Evolutionary conservation across 2,329 filamentous ascomycete genomes (phyloP).

Genomic region (Ilyonectria robusta): DNA sequence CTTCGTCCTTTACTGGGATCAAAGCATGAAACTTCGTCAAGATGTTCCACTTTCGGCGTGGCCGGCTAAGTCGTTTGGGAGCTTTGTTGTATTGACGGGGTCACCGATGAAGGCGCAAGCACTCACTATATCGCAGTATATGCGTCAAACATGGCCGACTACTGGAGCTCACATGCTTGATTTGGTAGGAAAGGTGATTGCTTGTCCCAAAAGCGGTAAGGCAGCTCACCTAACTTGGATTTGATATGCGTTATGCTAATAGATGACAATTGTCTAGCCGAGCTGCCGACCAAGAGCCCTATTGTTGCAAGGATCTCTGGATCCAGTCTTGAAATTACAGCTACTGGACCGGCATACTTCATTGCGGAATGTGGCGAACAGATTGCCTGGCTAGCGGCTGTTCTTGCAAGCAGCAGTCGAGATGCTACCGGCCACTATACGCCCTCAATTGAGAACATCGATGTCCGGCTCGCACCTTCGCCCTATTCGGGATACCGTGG

Average conservation of each 20-base stretch:
- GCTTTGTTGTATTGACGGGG: neutral
- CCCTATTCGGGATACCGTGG: neutral
- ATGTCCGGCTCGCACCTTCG: neutral
- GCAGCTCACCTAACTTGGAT: too few relatives aligned
- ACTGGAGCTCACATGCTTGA: neutral
- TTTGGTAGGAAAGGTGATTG: neutral
- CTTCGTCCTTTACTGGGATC: neutral
- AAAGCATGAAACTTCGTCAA: neutral
- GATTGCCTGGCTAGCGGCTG: neutral
- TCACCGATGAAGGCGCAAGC: neutral
- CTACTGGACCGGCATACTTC: neutral
- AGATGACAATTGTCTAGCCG: neutral
- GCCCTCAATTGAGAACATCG: neutral
- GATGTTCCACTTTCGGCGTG: neutral
- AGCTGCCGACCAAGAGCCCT: neutral
- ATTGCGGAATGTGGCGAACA: neutral
- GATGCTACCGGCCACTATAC: fast-evolving
- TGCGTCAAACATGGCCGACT: neutral
- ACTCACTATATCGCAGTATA: neutral
- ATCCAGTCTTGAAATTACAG: neutral
- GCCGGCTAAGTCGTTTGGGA: neutral
- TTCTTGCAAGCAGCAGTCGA: neutral
- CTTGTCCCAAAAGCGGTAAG: neutral
- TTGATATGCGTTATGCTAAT: too few relatives aligned
- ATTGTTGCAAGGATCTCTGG: neutral